Base-by-base conservation (phyloP, 2,329 filamentous ascomycete genomes). In the Mycosphaerella arachidis region DNA sequence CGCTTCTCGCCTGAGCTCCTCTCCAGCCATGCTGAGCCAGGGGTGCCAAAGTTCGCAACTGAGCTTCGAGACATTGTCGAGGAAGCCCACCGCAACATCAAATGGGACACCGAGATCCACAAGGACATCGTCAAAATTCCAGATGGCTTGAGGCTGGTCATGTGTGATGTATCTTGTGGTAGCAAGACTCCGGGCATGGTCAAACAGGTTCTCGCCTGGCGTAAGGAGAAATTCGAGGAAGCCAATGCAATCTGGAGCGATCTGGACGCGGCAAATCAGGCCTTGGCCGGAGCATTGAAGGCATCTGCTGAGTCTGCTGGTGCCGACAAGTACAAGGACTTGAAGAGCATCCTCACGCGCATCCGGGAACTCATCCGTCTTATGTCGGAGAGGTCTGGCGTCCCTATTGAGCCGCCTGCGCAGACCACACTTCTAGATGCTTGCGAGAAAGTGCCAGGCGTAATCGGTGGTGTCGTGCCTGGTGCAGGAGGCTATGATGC, bases 101-200 rank as follows among this genome's bases (percentile, higher is more conserved):
- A 77, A 27, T 99, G 94, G 94, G 92, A 97, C 69, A 87, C 86
- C 0, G 86, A 92, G 69, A 86, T 95, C 53, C 76, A 78, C 33
- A 88, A 91, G 68, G 85, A 87, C 5, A 83, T 81, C 16, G 86
- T 93, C 55, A 82, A 81, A 61, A 81, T 97, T 60, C 92, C 93
- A 0, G 69, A 74, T 0, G 91, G 90, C 0, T 78, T 96, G 66
- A 84, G 88, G 27, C 80, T 97, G 66, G 84, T 95, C 61, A 94
- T 99, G 88, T 96, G 92, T 71, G 94, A 99, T 72, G 94, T 99
- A 6, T 91, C 95, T 73, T 96, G 92, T 72, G 94, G 94, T 33
- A 93, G 88, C 53, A 85, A 96, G 78, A 97, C 93, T 7, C 92
- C 96, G 0, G 85, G 91, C 13, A 97, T 99, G 94, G 94, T 97